Base-by-base conservation (phyloP, 2,329 filamentous ascomycete genomes). In the Ceratocystis albifundus region DNA sequence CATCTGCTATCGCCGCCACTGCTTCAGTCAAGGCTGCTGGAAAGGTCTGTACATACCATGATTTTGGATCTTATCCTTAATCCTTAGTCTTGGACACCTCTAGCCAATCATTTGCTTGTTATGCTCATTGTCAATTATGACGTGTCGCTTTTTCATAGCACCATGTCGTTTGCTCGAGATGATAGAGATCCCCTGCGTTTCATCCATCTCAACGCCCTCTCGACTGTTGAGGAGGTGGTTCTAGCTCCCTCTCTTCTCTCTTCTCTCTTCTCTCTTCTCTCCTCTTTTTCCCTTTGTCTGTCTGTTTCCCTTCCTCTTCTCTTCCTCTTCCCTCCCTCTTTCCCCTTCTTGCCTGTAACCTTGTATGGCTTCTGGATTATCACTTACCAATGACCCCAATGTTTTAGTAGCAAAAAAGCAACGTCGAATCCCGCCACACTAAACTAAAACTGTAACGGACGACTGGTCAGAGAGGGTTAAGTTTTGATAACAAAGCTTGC, bases 241-340 rank as follows among this genome's bases (percentile, higher is more conserved):
- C n/a, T 32, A 59, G 55, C 25, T 59, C 55, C 55, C 55, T 59
- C 55, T 36, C 25, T 20, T 59, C 55, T 32, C 28, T 55, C 46
- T 50, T 22, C 6, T 50, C n/a, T 50, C 46, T 1, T n/a, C 22
- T 50, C n/a, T 55, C 46, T 50, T 22, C 6, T 50, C n/a, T 50
- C 46, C 3, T n/a, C 22, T 50, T 20, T 6, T 50, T 50, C 12
- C 12, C 50, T 55, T 15, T 55, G 12, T 55, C 20, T 55, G 12
- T 3, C 22, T 30, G 12, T 55, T 15, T 2, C 12, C 50, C 17
- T 28, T 22, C 3, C 15, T 15, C 20, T 57, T 22, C 17, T 22
- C 17, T 22, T n/a, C 3, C 30, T 28, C n/a, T 17, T 30, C 46
- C 53, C 15, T 30, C 17, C 25, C 32, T 17, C n/a, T 22, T 25